Conservation (phyloP, 768 basidiomycete species). For the Kwoniella heveanensis region DNA sequence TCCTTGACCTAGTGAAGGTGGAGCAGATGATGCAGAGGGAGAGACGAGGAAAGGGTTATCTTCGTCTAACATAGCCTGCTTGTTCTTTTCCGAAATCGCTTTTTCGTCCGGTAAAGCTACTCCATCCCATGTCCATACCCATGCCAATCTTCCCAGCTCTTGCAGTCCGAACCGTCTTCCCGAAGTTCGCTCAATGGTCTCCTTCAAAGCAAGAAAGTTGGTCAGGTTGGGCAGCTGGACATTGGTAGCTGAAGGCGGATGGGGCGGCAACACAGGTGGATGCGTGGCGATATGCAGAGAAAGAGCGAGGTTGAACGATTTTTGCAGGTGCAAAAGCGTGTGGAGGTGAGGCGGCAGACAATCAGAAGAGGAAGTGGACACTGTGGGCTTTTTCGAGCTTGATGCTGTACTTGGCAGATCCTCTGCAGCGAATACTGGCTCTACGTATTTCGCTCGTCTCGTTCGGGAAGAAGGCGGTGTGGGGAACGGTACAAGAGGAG, state of each 20-base stretch:
- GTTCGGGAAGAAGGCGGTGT: slow-evolving; percentile 44
- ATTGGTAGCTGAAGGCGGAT: slow-evolving; percentile 33
- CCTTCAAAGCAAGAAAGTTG: slow-evolving; percentile 44
- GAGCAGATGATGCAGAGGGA: not conserved
- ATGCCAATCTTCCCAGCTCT: slow-evolving; percentile 49
- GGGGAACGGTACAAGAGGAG: slow-evolving; percentile 51
- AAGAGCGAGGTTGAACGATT: slow-evolving; percentile 52
- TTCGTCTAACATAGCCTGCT: slow-evolving; percentile 26
- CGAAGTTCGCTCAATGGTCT: slow-evolving; percentile 48
- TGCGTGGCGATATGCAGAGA: slow-evolving; percentile 52
- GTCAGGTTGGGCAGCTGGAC: slow-evolving; percentile 49
- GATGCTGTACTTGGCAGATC: no score
- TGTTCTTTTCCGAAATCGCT: slow-evolving; percentile 20
- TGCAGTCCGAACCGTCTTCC: slow-evolving; percentile 46
- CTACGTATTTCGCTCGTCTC: slow-evolving; percentile 22
- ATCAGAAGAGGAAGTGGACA: slow-evolving; percentile 1
- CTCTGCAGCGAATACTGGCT: slow-evolving; percentile 6
- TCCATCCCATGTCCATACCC: slow-evolving; percentile 55
- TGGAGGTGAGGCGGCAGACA: slow-evolving; percentile 48
- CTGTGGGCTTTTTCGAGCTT: no score
- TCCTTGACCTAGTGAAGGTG: slow-evolving; percentile 8
- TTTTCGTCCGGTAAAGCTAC: slow-evolving; percentile 30
- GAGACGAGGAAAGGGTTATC: slow-evolving; percentile 50
- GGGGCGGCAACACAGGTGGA: slow-evolving; percentile 53
- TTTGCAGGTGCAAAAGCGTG: slow-evolving; percentile 48